Base-by-base conservation (phyloP, 169 alveolate genomes). In the Eimeria maxima region DNA sequence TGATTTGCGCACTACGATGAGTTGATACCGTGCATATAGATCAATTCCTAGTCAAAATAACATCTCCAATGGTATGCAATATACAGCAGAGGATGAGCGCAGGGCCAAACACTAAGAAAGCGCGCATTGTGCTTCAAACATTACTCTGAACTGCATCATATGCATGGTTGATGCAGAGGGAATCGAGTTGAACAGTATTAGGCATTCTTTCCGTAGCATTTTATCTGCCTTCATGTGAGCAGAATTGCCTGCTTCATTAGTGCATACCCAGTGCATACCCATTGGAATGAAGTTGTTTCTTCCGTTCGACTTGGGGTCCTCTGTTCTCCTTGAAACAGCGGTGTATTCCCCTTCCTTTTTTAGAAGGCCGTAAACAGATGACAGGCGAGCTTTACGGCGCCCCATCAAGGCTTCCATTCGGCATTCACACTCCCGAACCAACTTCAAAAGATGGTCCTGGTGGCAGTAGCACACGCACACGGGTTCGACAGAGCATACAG, bases 371-470 rank as follows among this genome's bases (percentile, higher is more conserved):
- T 87, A 87, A 24, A 87, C 93, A 87, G 67, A 20, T 13, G 93
- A 87, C 44, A 87, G 50, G 18, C 93, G 83, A 7, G 81, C 93
- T 63, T 63, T 22, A 22, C 93, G 78, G 14, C 83, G 93, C 7
- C 83, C 81, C 93, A 87, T 87, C 24, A 57, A 29, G 24, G 81
- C 60, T 53, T 87, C 93, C 93, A 87, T 60, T 47, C 80, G 78
- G 93, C 93, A 87, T 38, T 87, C 93, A 29, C 93, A 87, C 83
- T 87, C 93, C 67, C 93, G 78, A 27, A 87, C 81, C 63, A 87
- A 47, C 83, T 87, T 87, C 29, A 87, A 80, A 13, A 87, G 93
- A 27, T 87, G 93, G 81, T 87, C 71, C 93, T 87, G 78, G 42
- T 42, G 29, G 22, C 69, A 47, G 67, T 0, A 45, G 67, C 67